These are phyloP conservation scores for Oxyria digyna DNA, from an alignment of 148 eudicot genomes.

Conservation along the genomic window DNA sequence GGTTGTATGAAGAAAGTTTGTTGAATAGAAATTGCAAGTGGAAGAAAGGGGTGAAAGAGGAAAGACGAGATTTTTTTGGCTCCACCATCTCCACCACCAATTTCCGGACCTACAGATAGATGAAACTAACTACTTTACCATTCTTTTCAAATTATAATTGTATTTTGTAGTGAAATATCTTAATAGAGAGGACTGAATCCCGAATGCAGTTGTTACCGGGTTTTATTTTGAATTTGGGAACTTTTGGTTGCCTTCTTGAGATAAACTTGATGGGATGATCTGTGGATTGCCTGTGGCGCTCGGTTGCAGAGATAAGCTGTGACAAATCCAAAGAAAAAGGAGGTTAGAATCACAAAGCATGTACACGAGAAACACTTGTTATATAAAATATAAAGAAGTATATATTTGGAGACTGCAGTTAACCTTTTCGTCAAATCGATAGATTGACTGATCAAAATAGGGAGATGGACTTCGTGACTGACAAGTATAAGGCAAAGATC, in stretches of 20 bases:
- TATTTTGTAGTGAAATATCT: neutral
- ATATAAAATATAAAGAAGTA: neutral
- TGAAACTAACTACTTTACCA: neutral
- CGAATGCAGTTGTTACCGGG: slow-evolving; percentile 38
- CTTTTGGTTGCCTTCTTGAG: slow-evolving; percentile 63
- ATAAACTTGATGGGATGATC: slow-evolving; percentile 95
- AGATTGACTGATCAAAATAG: slow-evolving; percentile 93
- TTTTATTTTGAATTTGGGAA: slow-evolving; percentile 80
- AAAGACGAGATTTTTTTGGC: slow-evolving; percentile 76
- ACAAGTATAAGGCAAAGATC: slow-evolving; percentile 64
- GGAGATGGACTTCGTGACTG: slow-evolving; percentile 97
- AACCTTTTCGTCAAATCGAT: slow-evolving; percentile 96
- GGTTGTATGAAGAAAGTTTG: slow-evolving; percentile 78
- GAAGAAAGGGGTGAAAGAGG: slow-evolving; percentile 82
- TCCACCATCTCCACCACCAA: slow-evolving; percentile 59
- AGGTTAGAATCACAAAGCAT: neutral
- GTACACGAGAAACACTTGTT: neutral
- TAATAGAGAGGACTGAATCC: neutral
- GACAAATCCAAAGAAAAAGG: neutral
- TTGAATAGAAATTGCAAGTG: slow-evolving; percentile 78
- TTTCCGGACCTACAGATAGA: slow-evolving; percentile 57
- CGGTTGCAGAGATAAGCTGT: slow-evolving; percentile 92
- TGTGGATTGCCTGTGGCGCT: slow-evolving; percentile 85
- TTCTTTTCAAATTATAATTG: neutral
- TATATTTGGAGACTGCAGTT: slow-evolving; percentile 8